These are phyloP conservation scores for Eucalyptus albens DNA, from an alignment of 345 rosid genomes.

Conservation along the genomic window DNA sequence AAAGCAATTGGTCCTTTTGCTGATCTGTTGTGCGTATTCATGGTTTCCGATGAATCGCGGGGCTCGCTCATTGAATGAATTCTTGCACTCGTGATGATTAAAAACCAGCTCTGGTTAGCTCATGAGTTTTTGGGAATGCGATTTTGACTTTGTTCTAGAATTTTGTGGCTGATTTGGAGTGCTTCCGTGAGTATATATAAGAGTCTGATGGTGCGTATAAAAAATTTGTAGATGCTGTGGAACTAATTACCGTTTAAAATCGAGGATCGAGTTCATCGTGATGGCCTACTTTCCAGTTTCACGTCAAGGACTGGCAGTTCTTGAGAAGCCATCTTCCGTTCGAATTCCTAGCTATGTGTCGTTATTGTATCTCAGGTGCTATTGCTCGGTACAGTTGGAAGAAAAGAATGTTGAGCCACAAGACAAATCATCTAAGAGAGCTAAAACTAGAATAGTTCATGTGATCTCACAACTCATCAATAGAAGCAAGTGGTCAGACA, in stretches of 20 bases:
- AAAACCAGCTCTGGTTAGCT: background rate
- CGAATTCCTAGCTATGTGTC: background rate
- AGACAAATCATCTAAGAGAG: background rate
- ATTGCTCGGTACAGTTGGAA: background rate
- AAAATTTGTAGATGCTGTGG: background rate
- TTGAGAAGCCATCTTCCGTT: background rate
- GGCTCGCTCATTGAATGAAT: background rate
- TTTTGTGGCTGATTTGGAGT: background rate
- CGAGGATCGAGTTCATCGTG: background rate
- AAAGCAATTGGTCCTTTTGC: background rate
- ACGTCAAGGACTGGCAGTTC: background rate
- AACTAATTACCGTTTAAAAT: background rate
- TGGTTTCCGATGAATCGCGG: background rate
- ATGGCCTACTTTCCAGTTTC: background rate
- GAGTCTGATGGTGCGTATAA: background rate
- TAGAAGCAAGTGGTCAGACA: conserved; percentile 39
- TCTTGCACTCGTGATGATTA: background rate
- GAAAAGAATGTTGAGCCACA: background rate
- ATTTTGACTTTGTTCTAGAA: background rate
- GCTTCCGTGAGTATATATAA: background rate
- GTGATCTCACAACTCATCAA: conserved; percentile 44
- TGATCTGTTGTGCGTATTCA: background rate
- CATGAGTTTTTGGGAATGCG: background rate
- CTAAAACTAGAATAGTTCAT: conserved; percentile 33
- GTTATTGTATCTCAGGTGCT: background rate